Base-by-base conservation (phyloP, 164 flowering plant genomes). In the Chimonanthus praecox region DNA sequence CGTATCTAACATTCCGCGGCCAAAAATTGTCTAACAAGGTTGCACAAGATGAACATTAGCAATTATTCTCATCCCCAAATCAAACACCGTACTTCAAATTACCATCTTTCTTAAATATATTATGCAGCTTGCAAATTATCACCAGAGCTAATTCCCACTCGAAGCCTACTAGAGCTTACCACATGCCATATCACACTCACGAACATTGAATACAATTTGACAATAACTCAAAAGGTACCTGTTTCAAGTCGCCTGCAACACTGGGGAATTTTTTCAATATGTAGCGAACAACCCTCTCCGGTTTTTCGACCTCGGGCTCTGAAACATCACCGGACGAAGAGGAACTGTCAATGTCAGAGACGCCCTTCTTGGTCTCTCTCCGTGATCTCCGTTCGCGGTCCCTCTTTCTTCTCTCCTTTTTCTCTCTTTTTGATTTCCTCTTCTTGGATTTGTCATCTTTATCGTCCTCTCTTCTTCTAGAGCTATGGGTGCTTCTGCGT, bases 231-330 rank as follows among this genome's bases (percentile, higher is more conserved):
- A 48, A 33, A 3, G 8, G 4, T 84, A 91, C 98, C 94, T 85
- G 91, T 58, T 78, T 81, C 80, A 94, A 76, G 77, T 94, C 97
- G 67, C 67, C 75, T 4, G 84, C 87, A 21, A 86, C 90, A 47
- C 73, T 79, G 5, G 95, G 92, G 68, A 91, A 94, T 71, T 83
- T 83, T 67, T 75, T 71, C 71, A 91, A 68, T 49, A 91, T 66
- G 68, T 74, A 70, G 49, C 79, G 77, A 68, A 85, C 77, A 43
- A 89, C 87, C 5, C 58, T 72, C 76, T 85, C 84, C 0, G 97
- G 87, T 7, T 73, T 72, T 7, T 45, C 71, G 49, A 70, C 58
- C 16, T 68, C 78, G 11, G 47, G 8, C 47, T 75, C 84, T 21
- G 81, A 82, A 67, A 71, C 72, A 18, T 70, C 78, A 16, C 63